Evolutionary conservation across 257 asterid species (phyloP).

Genomic region (Cruciata laevipes): DNA sequence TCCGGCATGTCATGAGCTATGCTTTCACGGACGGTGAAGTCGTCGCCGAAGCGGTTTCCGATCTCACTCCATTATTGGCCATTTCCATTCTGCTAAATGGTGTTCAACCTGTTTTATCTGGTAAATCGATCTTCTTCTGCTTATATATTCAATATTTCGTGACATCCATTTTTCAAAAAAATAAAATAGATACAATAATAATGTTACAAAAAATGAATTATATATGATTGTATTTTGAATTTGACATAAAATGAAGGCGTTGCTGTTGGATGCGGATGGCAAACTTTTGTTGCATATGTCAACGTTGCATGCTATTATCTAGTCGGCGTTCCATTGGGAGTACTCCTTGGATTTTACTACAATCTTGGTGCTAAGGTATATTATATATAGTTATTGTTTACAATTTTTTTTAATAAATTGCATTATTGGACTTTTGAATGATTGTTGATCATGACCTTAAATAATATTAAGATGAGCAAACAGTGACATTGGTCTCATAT

Average conservation of each 20-base stretch:
- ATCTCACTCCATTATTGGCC: conserved; percentile 52
- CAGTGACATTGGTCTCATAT: no score
- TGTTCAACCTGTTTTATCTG: conserved; percentile 67
- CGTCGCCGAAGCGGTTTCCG: conserved; percentile 50
- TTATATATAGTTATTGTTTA: no score
- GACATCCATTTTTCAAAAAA: no score
- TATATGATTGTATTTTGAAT: background rate
- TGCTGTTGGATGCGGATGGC: conserved; percentile 42
- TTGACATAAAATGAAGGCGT: conserved; percentile 16
- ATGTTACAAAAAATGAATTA: no score
- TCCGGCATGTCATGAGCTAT: conserved; percentile 21
- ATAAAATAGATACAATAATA: no score
- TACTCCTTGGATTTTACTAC: conserved; percentile 18
- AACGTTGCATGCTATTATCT: conserved; percentile 27
- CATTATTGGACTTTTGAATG: no score
- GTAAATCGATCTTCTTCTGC: conserved; percentile 22
- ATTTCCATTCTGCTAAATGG: conserved; percentile 54
- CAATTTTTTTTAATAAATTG: no score
- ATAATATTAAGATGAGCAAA: no score
- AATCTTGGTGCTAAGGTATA: conserved; percentile 20
- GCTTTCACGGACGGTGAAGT: conserved; percentile 40
- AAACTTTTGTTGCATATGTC: conserved; percentile 28
- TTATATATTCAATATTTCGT: background rate
- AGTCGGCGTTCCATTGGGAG: conserved; percentile 29
- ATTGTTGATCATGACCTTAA: no score